phyloP scores from a whole-genome alignment of 192 early-diverging fungal genomes.

The Powellomyces hirtus region DNA sequence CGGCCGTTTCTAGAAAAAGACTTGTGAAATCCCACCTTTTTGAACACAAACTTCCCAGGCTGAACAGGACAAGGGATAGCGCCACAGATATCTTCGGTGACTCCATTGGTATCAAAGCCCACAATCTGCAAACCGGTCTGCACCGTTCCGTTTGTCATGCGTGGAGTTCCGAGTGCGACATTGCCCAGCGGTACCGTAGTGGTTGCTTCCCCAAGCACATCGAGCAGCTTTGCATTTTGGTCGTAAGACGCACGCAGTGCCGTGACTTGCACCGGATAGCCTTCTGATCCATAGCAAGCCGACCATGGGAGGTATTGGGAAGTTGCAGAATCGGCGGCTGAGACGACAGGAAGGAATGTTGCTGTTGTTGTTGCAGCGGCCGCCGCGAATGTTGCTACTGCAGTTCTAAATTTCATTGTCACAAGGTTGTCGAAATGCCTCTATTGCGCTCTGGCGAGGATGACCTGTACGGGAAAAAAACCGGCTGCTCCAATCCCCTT shows the following conservation, averaged over 20 bases:
- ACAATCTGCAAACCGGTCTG: constrained; percentile 5
- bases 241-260: neutral
- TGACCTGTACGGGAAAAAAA: too few species aligned
- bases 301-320: neutral
- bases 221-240: neutral
- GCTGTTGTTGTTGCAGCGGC: too few species aligned
- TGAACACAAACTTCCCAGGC: too few species aligned
- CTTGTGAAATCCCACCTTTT: too few species aligned
- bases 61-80: constrained; percentile 7
- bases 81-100: neutral
- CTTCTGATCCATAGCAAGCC: neutral
- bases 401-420: too few species aligned
- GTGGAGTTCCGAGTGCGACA: neutral
- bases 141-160: constrained; percentile 7
- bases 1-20: too few species aligned
- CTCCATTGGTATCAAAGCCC: neutral
- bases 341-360: too few species aligned
- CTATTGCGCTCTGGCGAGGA: too few species aligned
- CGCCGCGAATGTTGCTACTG: too few species aligned
- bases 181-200: neutral
- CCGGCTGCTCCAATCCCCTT: too few species aligned
- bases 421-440: too few species aligned
- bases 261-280: neutral
- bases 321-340: too few species aligned
- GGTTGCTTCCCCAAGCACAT: neutral